A percentile compares a stretch with the other conserved stretches of the same genome.
These are phyloP conservation scores for Tephrocybe rancida DNA, from an alignment of 768 basidiomycete species.

Conservation along the genomic window DNA sequence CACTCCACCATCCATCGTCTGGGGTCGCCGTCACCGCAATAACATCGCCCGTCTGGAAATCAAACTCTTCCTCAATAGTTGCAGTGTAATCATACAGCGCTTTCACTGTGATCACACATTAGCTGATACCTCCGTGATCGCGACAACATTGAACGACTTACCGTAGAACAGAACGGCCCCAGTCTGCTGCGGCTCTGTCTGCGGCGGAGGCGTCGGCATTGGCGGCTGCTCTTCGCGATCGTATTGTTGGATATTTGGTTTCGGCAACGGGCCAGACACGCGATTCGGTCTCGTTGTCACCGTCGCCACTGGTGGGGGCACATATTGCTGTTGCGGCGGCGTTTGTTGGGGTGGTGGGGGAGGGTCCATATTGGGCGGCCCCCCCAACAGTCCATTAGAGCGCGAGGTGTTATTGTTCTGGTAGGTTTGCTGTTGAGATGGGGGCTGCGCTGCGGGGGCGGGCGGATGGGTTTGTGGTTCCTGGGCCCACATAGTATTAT, in stretches of 20 bases:
- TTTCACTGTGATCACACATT: slow-evolving; percentile 55
- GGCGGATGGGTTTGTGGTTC: neutral
- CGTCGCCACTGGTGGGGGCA: neutral
- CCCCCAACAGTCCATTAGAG: slow-evolving; percentile 40
- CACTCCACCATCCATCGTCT: slow-evolving; percentile 99
- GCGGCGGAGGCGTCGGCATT: slow-evolving; percentile 25
- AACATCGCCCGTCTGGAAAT: slow-evolving; percentile 94
- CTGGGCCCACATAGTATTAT: slow-evolving; percentile 10
- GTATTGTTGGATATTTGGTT: slow-evolving; percentile 5
- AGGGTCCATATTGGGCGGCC: slow-evolving; percentile 11
- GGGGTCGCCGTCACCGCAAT: slow-evolving; percentile 95
- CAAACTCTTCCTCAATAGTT: slow-evolving; percentile 90
- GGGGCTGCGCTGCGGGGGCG: neutral
- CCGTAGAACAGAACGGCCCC: slow-evolving; percentile 81
- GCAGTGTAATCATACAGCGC: slow-evolving; percentile 88
- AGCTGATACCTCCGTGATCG: neutral
- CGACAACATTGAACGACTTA: slow-evolving; percentile 35
- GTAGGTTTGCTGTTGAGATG: neutral
- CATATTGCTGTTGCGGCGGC: slow-evolving; percentile 28
- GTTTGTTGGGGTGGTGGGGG: slow-evolving; percentile 13
- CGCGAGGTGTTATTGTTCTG: neutral
- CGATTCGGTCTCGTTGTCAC: slow-evolving; percentile 1
- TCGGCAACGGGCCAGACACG: slow-evolving; percentile 19
- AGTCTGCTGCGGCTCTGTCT: slow-evolving; percentile 22
- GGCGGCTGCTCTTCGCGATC: slow-evolving; percentile 14